Base-by-base conservation (phyloP, 2,329 filamentous ascomycete genomes). In the Monascus ruber region DNA sequence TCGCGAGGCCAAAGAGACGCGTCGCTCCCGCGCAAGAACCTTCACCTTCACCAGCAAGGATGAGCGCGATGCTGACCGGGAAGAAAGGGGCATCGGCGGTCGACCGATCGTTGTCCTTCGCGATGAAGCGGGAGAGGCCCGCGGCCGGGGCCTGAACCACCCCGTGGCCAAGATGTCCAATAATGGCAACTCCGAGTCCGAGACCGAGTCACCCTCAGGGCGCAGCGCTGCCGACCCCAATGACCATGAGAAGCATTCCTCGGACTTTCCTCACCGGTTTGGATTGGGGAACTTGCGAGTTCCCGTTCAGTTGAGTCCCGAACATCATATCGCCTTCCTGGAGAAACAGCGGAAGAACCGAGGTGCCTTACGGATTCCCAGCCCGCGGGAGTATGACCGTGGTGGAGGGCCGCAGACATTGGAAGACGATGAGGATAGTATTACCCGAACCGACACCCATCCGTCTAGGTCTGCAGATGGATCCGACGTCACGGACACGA, bases 311-410 rank as follows among this genome's bases (percentile, higher is more conserved):
- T 58, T 75, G 35, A 69, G 73, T 28, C 72, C 83, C 34, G 83
- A 86, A 39, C 82, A 88, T 44, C 85, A 94, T 54, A 93, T 95
- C 53, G 83, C 83, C 5, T 91, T 96, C 52, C 60, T 95, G 9
- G 79, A 94, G 58, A 81, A 83, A 27, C 89, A 95, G 58, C 77
- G 87, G 31, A 77, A 79, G 45, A 80, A 83, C 40, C 81, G 78
- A 38, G 79, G 80, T 28, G 78, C 87, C 0, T 66, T 96, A 33
- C 81, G 86, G 32, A 96, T 98, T 51, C 91, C 91, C 0, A 88
- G 88, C 17, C 91, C 91, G 1, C 73, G 88, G 50, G 91, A 96
- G 55, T 88, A 83, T 36, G 91, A 98, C 51, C 77, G 78, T 37
- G 91, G 89, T 25, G 73, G 85, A 44, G 70, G 79, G 6, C 88